Base-by-base conservation (phyloP, 305 asterid genomes). In the Solanum hybrid region DNA sequence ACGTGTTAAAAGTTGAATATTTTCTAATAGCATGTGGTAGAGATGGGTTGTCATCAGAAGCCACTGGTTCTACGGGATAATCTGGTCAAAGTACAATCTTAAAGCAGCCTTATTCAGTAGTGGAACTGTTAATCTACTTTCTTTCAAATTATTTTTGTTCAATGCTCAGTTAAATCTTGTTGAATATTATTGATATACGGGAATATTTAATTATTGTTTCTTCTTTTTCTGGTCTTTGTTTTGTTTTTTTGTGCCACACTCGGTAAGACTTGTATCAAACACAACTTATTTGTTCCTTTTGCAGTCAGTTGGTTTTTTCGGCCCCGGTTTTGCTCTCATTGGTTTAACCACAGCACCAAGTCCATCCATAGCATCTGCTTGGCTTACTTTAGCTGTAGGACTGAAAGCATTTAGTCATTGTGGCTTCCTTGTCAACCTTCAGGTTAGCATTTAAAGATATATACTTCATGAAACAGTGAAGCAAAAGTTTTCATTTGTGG, bases 381-480 rank as follows among this genome's bases (percentile, higher is more conserved):
- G 99, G 98, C 97, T 96, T 89, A 96, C 99, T 86, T 40, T 95
- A 86, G 99, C 99, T 89, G 99, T 97, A 88, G 98, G 98, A 90
- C 94, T 97, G 91, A 97, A 97, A 94, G 93, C 99, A 45, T 97
- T 97, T 91, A 96, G 99, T 90, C 99, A 97, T 89, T 94, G 95
- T 91, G 99, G 99, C 88, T 97, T 97, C 95, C 98, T 97, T 88
- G 99, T 97, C 86, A 97, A 97, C 93, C 94, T 96, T 92, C 99
- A 97, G 98, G 99, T 95, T 89, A 88, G 89, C 91, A 88, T 86
- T 32, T 36, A 73, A 38, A 35, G 42, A 19, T 17, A 76, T 87
- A 11, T 3, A 72, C 29, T 88, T 31, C 27, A 78, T 88, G 85
- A 88, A 76, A 11, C 45, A 88, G 76, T 78, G 60, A 88, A 78